phyloP scores from a whole-genome alignment of 306 rosid species.

The Glycine tomentella region DNA sequence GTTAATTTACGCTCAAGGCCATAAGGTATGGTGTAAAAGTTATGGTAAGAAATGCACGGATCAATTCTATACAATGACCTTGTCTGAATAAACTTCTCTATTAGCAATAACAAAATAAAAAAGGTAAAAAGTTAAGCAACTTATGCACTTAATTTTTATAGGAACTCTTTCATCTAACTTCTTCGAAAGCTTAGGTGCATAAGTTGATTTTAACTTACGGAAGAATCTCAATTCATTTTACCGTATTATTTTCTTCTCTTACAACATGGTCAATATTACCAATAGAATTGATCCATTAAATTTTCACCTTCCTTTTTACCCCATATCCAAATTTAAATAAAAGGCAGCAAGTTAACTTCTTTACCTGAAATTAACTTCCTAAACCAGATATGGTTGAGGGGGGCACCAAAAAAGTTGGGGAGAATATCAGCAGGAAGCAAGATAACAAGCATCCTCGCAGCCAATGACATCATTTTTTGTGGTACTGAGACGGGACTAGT shows the following conservation, averaged over 20 bases:
- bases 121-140: background rate
- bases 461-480: constrained; percentile 78
- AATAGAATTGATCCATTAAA: background rate
- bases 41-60: no score
- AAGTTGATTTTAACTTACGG: background rate
- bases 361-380: constrained; percentile 40
- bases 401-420: constrained; percentile 67
- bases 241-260: background rate
- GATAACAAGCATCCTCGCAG: constrained; percentile 72
- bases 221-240: background rate
- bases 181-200: background rate
- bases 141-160: background rate
- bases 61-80: background rate
- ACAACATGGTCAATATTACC: background rate
- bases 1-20: constrained; percentile 6
- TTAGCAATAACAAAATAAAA: background rate
- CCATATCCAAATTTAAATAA: background rate
- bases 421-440: constrained; percentile 85
- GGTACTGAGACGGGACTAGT: constrained; percentile 76
- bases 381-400: constrained; percentile 81
- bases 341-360: constrained; percentile 24
- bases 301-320: background rate
- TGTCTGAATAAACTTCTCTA: background rate
- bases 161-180: background rate
- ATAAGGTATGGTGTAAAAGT: background rate